Percentiles rank a stretch among this genome's conserved stretches.
phyloP scores from a whole-genome alignment of 202 grass and related monocot genomes.

The Carex sylvatica region DNA sequence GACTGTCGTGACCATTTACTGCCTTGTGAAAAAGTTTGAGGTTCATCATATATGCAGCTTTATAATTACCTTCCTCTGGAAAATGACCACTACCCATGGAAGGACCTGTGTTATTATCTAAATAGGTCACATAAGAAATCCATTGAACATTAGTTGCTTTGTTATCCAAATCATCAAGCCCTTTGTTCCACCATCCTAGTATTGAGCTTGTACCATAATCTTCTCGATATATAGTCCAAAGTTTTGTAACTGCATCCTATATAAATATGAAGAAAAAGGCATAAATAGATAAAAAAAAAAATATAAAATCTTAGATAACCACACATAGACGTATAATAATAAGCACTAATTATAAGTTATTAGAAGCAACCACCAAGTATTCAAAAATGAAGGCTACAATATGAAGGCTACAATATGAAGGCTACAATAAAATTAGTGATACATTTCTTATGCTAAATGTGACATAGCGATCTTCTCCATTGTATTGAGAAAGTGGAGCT shows the following conservation, averaged over 20 bases:
- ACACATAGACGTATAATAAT: too few species aligned
- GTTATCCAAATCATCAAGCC: background rate
- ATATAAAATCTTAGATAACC: too few species aligned
- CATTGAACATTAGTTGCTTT: background rate
- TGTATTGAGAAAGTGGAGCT: background rate
- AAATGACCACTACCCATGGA: background rate
- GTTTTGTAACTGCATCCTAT: background rate
- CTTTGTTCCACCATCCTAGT: background rate
- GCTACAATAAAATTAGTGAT: too few species aligned
- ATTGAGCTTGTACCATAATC: background rate
- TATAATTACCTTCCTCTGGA: background rate
- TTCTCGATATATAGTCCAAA: slow-evolving; percentile 1
- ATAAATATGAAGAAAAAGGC: too few species aligned
- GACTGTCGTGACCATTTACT: background rate
- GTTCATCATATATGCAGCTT: background rate
- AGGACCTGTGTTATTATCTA: background rate
- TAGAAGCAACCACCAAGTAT: too few species aligned
- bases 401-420: too few species aligned
- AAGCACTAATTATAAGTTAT: too few species aligned
- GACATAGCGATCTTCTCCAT: background rate
- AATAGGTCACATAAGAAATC: background rate
- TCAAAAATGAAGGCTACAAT: too few species aligned
- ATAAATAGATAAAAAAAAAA: background rate
- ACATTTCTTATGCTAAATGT: background rate
- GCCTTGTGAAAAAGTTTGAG: background rate